Evolutionary conservation across 495 filamentous ascomycete genomes (phyloP).

Genomic region (Aspergillus sclerotioniger): DNA sequence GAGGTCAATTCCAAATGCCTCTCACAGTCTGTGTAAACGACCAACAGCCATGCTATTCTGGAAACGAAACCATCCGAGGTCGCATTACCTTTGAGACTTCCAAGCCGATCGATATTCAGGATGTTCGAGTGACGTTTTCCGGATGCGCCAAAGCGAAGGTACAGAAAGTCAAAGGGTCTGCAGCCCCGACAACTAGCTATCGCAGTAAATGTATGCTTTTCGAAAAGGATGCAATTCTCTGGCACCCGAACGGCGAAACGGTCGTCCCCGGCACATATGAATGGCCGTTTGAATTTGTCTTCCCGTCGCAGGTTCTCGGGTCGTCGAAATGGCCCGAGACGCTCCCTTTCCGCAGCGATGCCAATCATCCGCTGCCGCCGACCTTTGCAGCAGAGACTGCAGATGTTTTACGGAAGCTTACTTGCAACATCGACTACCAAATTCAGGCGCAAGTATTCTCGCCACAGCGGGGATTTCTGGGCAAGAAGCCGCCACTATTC

Average conservation of each 20-base stretch:
- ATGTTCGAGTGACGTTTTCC: conserved; percentile 12
- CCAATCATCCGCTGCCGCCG: conserved; percentile 11
- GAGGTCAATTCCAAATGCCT: not conserved
- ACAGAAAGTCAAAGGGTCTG: conserved; percentile 16
- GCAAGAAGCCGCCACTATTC: conserved; percentile 6
- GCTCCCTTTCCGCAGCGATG: conserved; percentile 14
- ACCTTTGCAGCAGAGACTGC: conserved; percentile 7
- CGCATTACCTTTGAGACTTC: conserved; percentile 7
- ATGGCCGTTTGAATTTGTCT: conserved; percentile 16
- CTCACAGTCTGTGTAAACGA: conserved; percentile 13
- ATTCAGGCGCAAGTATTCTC: conserved; percentile 10
- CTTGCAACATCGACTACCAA: conserved; percentile 15
- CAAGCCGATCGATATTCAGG: conserved; percentile 6
- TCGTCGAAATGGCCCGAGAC: conserved; percentile 11
- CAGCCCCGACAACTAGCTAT: conserved; percentile 8
- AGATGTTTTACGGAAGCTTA: conserved; percentile 5
- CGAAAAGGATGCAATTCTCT: conserved; percentile 12
- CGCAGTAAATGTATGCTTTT: conserved; percentile 17
- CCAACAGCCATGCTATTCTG: conserved; percentile 9
- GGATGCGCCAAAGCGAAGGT: conserved; percentile 15
- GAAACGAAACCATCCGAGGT: conserved; percentile 10
- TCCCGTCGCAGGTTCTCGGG: conserved; percentile 6
- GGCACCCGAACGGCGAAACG: not conserved
- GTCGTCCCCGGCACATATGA: conserved; percentile 11
- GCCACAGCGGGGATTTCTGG: conserved; percentile 5